Conservation (phyloP, 352 stramenopile genomes). For the Globisporangium solare region DNA sequence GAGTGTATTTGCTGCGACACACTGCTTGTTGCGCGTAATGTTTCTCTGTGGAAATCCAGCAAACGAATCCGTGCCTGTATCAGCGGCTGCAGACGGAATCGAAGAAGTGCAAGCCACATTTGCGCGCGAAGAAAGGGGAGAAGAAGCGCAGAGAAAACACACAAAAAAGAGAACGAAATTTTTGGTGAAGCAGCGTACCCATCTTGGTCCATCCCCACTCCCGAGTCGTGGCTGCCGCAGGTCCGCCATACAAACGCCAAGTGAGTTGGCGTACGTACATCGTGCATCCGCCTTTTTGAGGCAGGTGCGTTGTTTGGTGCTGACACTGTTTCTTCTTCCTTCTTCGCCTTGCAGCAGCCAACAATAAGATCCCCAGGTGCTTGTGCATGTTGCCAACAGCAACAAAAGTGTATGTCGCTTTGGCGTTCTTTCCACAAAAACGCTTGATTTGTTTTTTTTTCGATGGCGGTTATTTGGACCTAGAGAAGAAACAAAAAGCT, state of each 20-base stretch:
- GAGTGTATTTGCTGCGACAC: too few species aligned
- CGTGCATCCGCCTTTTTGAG: not conserved
- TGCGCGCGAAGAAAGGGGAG: not conserved
- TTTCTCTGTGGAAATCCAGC: too few species aligned
- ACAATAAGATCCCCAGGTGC: too few species aligned
- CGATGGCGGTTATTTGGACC: not conserved
- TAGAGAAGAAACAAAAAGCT: too few species aligned
- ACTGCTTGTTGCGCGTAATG: too few species aligned
- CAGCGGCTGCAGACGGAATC: too few species aligned
- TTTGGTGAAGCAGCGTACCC: conserved; percentile 4
- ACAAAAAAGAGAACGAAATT: conserved; percentile 13
- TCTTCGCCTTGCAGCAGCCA: not conserved
- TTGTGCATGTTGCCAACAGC: too few species aligned
- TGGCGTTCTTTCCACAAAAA: not conserved
- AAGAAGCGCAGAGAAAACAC: not conserved
- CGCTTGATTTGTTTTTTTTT: conserved; percentile 1
- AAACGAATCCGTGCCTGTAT: too few species aligned
- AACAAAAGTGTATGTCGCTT: conserved; percentile 14
- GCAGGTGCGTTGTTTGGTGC: too few species aligned
- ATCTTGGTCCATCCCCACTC: not conserved
- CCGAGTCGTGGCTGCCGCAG: not conserved
- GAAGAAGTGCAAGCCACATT: not conserved
- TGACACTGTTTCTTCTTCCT: not conserved
- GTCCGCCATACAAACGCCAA: conserved; percentile 2
- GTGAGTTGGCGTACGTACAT: not conserved